Conservation (phyloP, 345 rosid species). For the Brassica nigra region DNA sequence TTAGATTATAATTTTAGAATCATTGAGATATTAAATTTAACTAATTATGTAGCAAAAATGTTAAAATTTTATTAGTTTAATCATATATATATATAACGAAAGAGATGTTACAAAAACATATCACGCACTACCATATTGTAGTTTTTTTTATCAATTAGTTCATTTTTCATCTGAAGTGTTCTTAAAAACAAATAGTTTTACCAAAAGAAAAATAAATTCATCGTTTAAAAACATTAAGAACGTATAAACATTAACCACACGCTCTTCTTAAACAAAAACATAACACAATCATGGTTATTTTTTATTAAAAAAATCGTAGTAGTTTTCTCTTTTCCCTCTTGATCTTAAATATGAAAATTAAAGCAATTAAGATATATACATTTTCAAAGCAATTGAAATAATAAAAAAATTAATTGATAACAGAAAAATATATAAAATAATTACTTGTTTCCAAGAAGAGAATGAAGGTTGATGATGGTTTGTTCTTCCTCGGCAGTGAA, state of each 20-base stretch:
- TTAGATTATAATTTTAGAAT: neutral
- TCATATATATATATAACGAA: neutral
- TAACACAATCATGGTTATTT: neutral
- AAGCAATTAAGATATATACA: neutral
- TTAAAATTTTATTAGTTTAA: neutral
- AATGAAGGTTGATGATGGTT: constrained; percentile 65
- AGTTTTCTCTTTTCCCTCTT: neutral
- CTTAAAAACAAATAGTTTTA: neutral
- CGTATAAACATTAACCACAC: neutral
- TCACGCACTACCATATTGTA: neutral
- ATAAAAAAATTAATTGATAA: too few species aligned
- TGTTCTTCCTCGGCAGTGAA: constrained; percentile 77
- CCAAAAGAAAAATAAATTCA: neutral
- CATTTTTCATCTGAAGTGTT: neutral
- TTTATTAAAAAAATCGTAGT: neutral
- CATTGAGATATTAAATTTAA: neutral
- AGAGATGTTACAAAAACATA: neutral
- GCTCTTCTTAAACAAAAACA: neutral
- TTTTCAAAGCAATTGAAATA: too few species aligned
- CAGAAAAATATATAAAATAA: neutral
- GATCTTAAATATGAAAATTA: neutral
- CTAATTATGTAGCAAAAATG: neutral
- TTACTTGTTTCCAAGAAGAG: constrained; percentile 78
- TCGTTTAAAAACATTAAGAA: neutral
- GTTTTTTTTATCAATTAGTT: neutral